phyloP scores from a whole-genome alignment of 352 stramenopile genomes.

The Phytophthora chlamydospora region DNA sequence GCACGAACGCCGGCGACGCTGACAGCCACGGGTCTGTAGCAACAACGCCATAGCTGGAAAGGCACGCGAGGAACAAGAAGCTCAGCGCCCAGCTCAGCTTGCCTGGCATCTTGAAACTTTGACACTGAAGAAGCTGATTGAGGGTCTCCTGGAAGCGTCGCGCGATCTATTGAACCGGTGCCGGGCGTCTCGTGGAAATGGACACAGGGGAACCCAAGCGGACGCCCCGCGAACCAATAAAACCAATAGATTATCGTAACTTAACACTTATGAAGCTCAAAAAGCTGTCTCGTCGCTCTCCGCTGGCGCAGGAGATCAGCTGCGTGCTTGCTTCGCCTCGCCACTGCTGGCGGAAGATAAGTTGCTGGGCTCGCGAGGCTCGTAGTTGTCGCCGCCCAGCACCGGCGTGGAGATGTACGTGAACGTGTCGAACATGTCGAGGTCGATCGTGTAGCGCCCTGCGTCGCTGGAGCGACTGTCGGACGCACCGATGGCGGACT shows the following conservation, averaged over 20 bases:
- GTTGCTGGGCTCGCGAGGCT: slow-evolving; percentile 35
- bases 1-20: slow-evolving; percentile 23
- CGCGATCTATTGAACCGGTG: slow-evolving; percentile 20
- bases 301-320: slow-evolving; percentile 16
- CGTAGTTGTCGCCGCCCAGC: slow-evolving; percentile 39
- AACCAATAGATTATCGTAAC: slow-evolving; percentile 39
- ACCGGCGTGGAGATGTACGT: slow-evolving; percentile 60
- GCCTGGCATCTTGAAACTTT: slow-evolving; percentile 8
- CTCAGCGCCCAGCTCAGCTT: slow-evolving; percentile 1
- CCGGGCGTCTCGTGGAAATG: background rate
- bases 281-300: slow-evolving; percentile 17
- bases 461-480: slow-evolving; percentile 17
- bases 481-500: slow-evolving; percentile 10
- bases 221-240: slow-evolving; percentile 16
- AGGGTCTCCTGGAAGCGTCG: slow-evolving; percentile 11
- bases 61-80: slow-evolving; percentile 16
- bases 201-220: slow-evolving; percentile 4
- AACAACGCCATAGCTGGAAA: slow-evolving; percentile 2
- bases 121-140: background rate
- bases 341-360: slow-evolving; percentile 30
- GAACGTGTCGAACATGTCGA: slow-evolving; percentile 61
- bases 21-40: slow-evolving; percentile 18
- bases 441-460: slow-evolving; percentile 46
- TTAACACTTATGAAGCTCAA: slow-evolving; percentile 29
- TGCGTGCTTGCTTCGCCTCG: slow-evolving; percentile 24